These are phyloP conservation scores for Phlebiopsis flavidoalba DNA, from an alignment of 768 basidiomycete species.

Conservation along the genomic window DNA sequence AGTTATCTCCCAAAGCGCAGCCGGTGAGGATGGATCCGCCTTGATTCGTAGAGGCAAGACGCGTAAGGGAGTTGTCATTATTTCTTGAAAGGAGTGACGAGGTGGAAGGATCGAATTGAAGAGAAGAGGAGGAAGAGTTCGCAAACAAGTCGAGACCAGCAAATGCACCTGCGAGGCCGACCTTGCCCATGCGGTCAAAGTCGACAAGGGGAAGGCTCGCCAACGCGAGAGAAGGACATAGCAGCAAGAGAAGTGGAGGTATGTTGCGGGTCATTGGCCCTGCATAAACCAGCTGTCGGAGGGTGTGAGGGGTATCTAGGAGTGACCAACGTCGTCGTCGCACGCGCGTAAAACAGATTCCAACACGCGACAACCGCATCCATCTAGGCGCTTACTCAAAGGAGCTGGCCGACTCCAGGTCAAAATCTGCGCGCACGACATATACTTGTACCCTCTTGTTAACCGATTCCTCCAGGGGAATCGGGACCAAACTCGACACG, in stretches of 20 bases:
- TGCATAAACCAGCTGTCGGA: not conserved
- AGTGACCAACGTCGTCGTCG: not conserved
- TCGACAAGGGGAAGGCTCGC: constrained; percentile 24
- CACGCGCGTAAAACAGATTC: not conserved
- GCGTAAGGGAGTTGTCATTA: constrained; percentile 58
- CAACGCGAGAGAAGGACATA: constrained; percentile 27
- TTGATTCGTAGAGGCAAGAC: constrained; percentile 70
- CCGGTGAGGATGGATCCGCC: constrained; percentile 76
- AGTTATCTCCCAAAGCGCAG: constrained; percentile 60
- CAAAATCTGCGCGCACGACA: too few species aligned
- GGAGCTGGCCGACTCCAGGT: too few species aligned
- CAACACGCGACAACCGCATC: constrained; percentile 3
- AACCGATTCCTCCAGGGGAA: too few species aligned
- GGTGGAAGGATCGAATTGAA: constrained; percentile 63
- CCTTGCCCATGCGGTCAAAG: constrained; percentile 68
- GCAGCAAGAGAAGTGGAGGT: constrained; percentile 18
- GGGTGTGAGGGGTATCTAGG: constrained; percentile 3
- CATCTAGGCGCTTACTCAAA: not conserved
- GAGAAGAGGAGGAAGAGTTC: constrained; percentile 36
- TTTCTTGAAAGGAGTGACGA: constrained; percentile 68
- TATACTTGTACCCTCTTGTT: too few species aligned
- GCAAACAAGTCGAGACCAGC: constrained; percentile 78
- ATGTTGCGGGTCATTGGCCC: constrained; percentile 13
- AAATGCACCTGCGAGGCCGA: constrained; percentile 86
- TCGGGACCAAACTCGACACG: too few species aligned